Percentiles rank a stretch among this genome's conserved stretches.
These are phyloP conservation scores for Arbutus unedo DNA, from an alignment of 148 eudicot genomes.

Conservation along the genomic window DNA sequence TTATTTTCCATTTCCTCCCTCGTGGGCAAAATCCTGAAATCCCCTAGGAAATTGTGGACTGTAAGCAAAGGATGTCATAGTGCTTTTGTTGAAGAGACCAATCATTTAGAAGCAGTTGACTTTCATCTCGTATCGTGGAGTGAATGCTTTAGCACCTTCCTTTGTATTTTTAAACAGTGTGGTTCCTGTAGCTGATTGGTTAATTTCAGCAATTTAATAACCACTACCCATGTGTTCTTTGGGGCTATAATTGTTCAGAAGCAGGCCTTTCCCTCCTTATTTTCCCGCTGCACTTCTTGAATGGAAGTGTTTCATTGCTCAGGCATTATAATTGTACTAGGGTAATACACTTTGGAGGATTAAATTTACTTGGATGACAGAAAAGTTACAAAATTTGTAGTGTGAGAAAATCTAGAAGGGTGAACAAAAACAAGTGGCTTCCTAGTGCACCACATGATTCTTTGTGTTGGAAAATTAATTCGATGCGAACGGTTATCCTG, in stretches of 20 bases:
- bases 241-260: background rate
- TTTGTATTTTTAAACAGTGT: background rate
- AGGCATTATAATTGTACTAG: background rate
- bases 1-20: background rate
- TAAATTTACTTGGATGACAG: background rate
- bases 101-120: background rate
- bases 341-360: background rate
- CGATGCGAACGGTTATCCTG: too few relatives aligned
- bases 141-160: background rate
- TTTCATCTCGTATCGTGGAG: background rate
- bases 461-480: too few relatives aligned
- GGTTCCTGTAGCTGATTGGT: conserved; percentile 1
- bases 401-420: background rate
- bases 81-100: background rate
- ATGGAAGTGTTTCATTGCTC: background rate
- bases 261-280: background rate
- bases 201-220: background rate
- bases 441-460: background rate
- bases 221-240: background rate
- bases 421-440: background rate
- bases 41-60: background rate
- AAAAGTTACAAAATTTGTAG: background rate
- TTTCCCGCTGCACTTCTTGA: background rate
- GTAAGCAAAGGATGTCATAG: background rate
- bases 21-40: background rate